phyloP scores from a whole-genome alignment of 2,329 filamentous ascomycete genomes.

The Coniochaeta hoffmannii region DNA sequence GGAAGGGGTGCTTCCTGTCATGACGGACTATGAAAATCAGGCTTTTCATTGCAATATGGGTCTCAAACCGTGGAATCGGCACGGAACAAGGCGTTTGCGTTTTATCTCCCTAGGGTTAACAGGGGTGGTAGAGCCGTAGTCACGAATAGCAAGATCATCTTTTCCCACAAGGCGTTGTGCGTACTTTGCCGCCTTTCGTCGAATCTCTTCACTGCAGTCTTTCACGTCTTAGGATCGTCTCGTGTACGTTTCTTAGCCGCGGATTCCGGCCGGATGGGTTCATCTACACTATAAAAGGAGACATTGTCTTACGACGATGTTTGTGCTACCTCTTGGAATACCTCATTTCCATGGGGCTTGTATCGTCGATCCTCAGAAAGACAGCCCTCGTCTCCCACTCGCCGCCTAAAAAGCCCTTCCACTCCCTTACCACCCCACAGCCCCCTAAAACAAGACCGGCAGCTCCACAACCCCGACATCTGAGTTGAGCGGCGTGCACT shows the following conservation, averaged over 20 bases:
- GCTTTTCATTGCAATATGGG: conserved; percentile 1
- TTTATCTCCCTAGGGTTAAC: background rate
- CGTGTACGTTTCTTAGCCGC: background rate
- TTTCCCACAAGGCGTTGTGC: background rate
- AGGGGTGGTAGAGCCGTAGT: conserved; percentile 2
- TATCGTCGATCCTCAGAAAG: too few species aligned
- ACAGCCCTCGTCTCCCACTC: too few species aligned
- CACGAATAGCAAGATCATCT: background rate
- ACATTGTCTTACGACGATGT: too few species aligned
- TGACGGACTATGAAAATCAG: conserved; percentile 3
- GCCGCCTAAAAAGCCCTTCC: too few species aligned
- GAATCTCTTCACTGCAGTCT: background rate
- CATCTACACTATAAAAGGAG: too few species aligned
- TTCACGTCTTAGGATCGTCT: conserved; percentile 2
- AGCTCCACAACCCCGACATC: conserved; percentile 34
- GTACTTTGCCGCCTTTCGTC: background rate
- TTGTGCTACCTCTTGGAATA: too few species aligned
- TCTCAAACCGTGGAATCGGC: background rate
- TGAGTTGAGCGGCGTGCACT: conserved; percentile 27
- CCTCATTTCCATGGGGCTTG: too few species aligned
- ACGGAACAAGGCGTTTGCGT: conserved; percentile 3
- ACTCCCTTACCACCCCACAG: background rate
- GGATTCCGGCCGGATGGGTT: background rate
- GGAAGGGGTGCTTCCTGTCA: background rate
- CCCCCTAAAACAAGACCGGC: conserved; percentile 24